Evolutionary conservation across 192 early-diverging fungal genomes (phyloP), one percentile per base, ranked within the genome.

Genomic region (Coemansia sp.): DNA sequence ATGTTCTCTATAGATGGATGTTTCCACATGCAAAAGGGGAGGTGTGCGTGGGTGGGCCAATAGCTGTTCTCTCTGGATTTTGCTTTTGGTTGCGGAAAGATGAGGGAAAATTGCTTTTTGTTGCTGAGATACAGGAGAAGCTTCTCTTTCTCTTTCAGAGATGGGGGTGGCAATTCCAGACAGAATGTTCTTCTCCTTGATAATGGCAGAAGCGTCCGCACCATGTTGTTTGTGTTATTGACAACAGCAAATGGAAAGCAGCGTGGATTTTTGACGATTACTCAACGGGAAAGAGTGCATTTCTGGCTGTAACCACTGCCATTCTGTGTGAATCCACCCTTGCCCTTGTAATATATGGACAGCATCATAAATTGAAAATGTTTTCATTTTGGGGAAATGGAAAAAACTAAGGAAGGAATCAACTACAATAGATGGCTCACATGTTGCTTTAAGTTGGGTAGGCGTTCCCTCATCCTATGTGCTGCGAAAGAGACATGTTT

Each of bases 131-230:
- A 32, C 32, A 45, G 13, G 52, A 53, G 19, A 26, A 50, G n/a
- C 48, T 18, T 56, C 23, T 56, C 32, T 21, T 21, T 21, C 26
- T 10, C 42, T 7, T 41, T 5, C 10, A 45, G 44, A 18, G 48
- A 50, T n/a, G 48, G 18, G 7, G 7, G 1, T 16, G 48, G 38
- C 44, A 45, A 11, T 13, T 47, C 61, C 44, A 47, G 61, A 62
- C 61, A 26, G 61, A 62, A 62, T 62, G 40, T 47, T 47, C 44
- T 39, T 58, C 10, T 40, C 38, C 32, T 32, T 32, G 32, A 32
- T 32, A 9, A 41, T 11, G 52, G 23, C 7, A 23, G 21, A 45
- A 54, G 26, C 32, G 19, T 54, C 52, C 11, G 5, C 9, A 12
- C 13, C 10, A 45, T 45, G 44, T 15, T 45, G 13, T 23, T 8